phyloP scores from a whole-genome alignment of 495 filamentous ascomycete species.

The Saxophila tyrrhenica region DNA sequence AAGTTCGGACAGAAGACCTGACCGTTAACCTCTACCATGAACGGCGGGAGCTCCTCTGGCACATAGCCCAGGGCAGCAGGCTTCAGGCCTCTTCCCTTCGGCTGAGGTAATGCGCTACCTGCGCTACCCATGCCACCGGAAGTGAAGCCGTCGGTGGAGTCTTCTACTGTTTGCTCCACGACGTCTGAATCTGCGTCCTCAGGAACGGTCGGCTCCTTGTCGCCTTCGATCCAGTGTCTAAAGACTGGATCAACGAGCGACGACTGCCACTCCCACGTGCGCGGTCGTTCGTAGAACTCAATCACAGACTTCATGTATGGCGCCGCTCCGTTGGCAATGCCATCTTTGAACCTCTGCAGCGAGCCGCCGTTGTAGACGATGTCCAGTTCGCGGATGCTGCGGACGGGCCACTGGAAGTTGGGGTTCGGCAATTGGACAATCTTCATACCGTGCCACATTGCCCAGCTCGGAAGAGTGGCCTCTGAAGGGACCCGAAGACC shows the following conservation, averaged over 20 bases:
- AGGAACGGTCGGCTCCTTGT: not conserved
- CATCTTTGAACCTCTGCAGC: conserved; percentile 1
- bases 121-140: not conserved
- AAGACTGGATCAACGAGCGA: not conserved
- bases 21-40: conserved; percentile 2
- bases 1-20: conserved; percentile 1
- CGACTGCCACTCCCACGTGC: conserved; percentile 5
- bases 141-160: not conserved
- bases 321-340: not conserved
- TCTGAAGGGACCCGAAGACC: conserved; percentile 28
- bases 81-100: not conserved
- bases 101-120: not conserved
- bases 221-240: not conserved
- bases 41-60: not conserved
- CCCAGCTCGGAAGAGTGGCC: conserved; percentile 31
- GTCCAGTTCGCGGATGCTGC: conserved; percentile 21
- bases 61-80: not conserved
- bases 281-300: not conserved
- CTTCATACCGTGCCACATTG: conserved; percentile 35
- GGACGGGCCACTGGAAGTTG: conserved; percentile 20
- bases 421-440: conserved; percentile 31
- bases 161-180: not conserved
- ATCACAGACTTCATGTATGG: not conserved
- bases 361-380: conserved; percentile 29
- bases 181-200: not conserved